Conservation (phyloP, 208 protist species). For the Wallacemonas sp. region DNA sequence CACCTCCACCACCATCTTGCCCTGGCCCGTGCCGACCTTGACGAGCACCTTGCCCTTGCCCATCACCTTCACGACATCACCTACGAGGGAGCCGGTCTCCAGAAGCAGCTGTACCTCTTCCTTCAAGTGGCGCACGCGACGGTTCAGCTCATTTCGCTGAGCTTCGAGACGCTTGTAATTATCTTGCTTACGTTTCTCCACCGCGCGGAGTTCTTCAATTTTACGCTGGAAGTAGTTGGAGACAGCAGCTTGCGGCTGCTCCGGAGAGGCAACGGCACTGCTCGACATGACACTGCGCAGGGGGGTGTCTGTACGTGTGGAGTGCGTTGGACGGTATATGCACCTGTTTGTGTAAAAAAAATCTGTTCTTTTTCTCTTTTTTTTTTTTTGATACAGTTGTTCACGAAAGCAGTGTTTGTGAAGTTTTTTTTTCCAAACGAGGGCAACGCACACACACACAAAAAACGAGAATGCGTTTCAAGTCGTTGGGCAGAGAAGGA, state of each 20-base stretch:
- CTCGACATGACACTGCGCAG: slow-evolving; percentile 24
- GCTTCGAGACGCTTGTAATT: slow-evolving; percentile 87
- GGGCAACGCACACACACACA: too few relatives aligned
- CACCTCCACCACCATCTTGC: slow-evolving; percentile 99
- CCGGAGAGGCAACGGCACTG: slow-evolving; percentile 16
- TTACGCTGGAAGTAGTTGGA: slow-evolving; percentile 90
- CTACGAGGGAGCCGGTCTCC: slow-evolving; percentile 98
- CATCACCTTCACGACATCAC: slow-evolving; percentile 99
- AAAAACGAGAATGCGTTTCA: too few relatives aligned
- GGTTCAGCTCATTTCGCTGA: slow-evolving; percentile 90
- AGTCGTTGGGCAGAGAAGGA: too few relatives aligned
- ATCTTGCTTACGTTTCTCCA: slow-evolving; percentile 82
- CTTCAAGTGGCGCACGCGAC: slow-evolving; percentile 96
- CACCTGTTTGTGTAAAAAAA: too few relatives aligned
- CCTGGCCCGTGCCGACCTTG: slow-evolving; percentile 93
- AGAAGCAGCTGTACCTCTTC: slow-evolving; percentile 98
- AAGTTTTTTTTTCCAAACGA: too few relatives aligned
- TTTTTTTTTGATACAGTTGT: too few relatives aligned
- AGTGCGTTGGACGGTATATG: too few relatives aligned
- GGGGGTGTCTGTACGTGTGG: too few relatives aligned
- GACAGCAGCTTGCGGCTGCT: slow-evolving; percentile 31
- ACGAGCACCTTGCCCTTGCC: slow-evolving; percentile 98
- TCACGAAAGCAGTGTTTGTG: too few relatives aligned
- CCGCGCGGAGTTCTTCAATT: slow-evolving; percentile 87
- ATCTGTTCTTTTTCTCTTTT: too few relatives aligned